A percentile compares a stretch with the other conserved stretches of the same genome.
Evolutionary conservation across 768 basidiomycete genomes (phyloP).

Genomic region (Rhizopogon sp.): DNA sequence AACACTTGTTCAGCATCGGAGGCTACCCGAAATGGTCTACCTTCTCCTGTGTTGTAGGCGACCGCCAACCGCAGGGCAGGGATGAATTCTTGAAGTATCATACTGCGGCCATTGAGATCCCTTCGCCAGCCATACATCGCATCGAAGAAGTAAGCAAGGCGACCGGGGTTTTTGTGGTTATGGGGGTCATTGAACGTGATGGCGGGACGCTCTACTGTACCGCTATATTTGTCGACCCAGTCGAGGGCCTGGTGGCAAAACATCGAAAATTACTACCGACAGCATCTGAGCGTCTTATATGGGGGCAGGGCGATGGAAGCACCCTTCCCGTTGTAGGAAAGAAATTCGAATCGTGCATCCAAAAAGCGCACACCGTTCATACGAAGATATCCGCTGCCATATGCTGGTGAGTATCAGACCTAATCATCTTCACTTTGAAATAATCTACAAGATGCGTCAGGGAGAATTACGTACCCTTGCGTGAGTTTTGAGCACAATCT

Average conservation of each 20-base stretch:
- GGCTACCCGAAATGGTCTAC: slow-evolving; percentile 58
- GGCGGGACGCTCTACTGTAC: slow-evolving; percentile 61
- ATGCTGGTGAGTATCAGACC: slow-evolving; percentile 42
- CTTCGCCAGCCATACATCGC: slow-evolving; percentile 41
- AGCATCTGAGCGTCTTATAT: slow-evolving; percentile 52
- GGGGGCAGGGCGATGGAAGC: slow-evolving; percentile 55
- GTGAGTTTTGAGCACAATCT: slow-evolving; percentile 27
- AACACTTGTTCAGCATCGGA: slow-evolving; percentile 35
- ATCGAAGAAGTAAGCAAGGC: slow-evolving; percentile 46
- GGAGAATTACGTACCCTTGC: slow-evolving; percentile 69
- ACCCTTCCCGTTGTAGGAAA: slow-evolving; percentile 46
- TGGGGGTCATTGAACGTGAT: slow-evolving; percentile 56
- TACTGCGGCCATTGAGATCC: slow-evolving; percentile 50
- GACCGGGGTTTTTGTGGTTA: slow-evolving; percentile 48
- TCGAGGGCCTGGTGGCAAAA: slow-evolving; percentile 49
- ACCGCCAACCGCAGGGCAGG: slow-evolving; percentile 43
- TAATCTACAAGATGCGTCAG: slow-evolving; percentile 23
- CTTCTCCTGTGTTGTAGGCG: slow-evolving; percentile 40
- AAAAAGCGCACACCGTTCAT: slow-evolving; percentile 16
- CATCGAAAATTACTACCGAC: slow-evolving; percentile 66
- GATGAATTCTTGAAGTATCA: slow-evolving; percentile 56
- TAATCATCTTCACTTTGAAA: neutral
- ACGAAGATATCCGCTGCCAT: slow-evolving; percentile 52
- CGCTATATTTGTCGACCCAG: slow-evolving; percentile 49
- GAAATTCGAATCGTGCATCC: slow-evolving; percentile 26